Conservation (phyloP, 306 rosid species). For the peach (Prunus persica) region Prunus_persica_NCBIv2 NC_034011.1:18987501-18988000, state of each 20-base stretch:
- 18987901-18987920: too few species aligned
- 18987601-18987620: neutral
- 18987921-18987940: too few species aligned
- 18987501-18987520: neutral
- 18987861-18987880: too few species aligned
- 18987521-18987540: neutral
- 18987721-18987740: neutral
- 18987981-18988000: too few species aligned
- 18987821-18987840: too few species aligned
- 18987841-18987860: too few species aligned
- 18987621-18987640: neutral
- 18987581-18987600: neutral
- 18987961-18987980: too few species aligned
- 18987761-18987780: neutral
- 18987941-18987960: too few species aligned
- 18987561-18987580: neutral
- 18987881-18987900: too few species aligned
- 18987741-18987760: neutral
- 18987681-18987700: neutral
- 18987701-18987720: neutral
- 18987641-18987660: constrained; percentile 1
- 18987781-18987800: neutral
- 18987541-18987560: neutral
- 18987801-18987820: neutral
- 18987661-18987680: neutral